These are phyloP conservation scores for Globisporangium ultimum DNA, from an alignment of 352 stramenopile species.

Conservation along the genomic window DNA sequence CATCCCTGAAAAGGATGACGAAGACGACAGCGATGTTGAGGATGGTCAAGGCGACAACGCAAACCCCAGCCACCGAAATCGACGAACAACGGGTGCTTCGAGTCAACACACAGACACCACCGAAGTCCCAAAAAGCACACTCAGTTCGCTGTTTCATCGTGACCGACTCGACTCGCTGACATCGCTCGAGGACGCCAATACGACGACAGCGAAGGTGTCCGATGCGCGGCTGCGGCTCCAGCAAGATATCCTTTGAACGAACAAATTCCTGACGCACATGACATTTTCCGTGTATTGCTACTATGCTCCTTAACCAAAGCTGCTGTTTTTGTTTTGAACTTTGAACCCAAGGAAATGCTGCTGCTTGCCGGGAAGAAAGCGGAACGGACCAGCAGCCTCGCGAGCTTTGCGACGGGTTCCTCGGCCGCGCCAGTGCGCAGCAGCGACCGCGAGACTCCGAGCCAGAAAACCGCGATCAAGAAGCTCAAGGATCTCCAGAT, in stretches of 20 bases:
- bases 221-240: conserved; percentile 63
- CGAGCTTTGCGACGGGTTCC: conserved; percentile 21
- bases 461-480: conserved; percentile 55
- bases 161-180: conserved; percentile 22
- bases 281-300: neutral
- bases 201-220: conserved; percentile 33
- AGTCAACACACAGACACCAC: neutral
- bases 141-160: conserved; percentile 32
- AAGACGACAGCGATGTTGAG: conserved; percentile 9
- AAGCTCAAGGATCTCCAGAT: conserved; percentile 72
- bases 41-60: conserved; percentile 1
- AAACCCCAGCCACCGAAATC: neutral
- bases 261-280: neutral
- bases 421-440: conserved; percentile 15
- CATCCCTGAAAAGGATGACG: conserved; percentile 32
- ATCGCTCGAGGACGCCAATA: conserved; percentile 11
- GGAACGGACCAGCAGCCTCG: conserved; percentile 31
- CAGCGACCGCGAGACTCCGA: conserved; percentile 58
- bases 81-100: neutral
- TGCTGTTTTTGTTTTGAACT: neutral
- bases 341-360: conserved; percentile 59
- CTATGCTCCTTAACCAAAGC: conserved; percentile 9
- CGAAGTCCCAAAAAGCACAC: conserved; percentile 10
- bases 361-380: conserved; percentile 59
- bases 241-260: conserved; percentile 35